phyloP scores from a whole-genome alignment of 164 flowering plant species.

The Chimonanthus praecox region DNA sequence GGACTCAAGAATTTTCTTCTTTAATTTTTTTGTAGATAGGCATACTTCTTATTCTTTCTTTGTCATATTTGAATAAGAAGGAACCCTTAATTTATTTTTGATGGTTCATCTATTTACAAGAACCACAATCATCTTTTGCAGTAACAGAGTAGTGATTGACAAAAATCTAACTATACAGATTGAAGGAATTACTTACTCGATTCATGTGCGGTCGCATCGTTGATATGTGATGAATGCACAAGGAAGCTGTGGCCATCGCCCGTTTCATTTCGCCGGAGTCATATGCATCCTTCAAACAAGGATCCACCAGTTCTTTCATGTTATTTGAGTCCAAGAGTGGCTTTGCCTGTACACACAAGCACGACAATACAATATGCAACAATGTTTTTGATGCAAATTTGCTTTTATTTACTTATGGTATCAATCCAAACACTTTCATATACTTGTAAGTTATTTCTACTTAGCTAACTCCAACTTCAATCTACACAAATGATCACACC shows the following conservation, averaged over 20 bases:
- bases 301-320: conserved; percentile 61
- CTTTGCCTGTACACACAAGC: conserved; percentile 53
- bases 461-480: no score
- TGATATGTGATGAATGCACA: conserved; percentile 74
- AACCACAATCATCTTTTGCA: background rate
- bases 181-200: conserved; percentile 28
- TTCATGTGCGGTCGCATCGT: conserved; percentile 68
- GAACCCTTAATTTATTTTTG: background rate
- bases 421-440: no score
- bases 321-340: conserved; percentile 58
- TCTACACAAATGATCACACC: no score
- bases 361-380: background rate
- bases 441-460: no score
- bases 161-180: no score
- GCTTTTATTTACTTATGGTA: no score
- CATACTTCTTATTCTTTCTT: no score
- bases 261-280: conserved; percentile 58
- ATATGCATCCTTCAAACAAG: conserved; percentile 48
- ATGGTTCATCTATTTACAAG: background rate
- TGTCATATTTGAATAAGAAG: no score
- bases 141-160: background rate
- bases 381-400: no score
- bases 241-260: conserved; percentile 55
- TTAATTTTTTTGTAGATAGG: no score
- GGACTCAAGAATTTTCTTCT: no score